Base-by-base conservation (phyloP, 2,329 filamentous ascomycete genomes). In the Pyrenochaeta sp. region DNA sequence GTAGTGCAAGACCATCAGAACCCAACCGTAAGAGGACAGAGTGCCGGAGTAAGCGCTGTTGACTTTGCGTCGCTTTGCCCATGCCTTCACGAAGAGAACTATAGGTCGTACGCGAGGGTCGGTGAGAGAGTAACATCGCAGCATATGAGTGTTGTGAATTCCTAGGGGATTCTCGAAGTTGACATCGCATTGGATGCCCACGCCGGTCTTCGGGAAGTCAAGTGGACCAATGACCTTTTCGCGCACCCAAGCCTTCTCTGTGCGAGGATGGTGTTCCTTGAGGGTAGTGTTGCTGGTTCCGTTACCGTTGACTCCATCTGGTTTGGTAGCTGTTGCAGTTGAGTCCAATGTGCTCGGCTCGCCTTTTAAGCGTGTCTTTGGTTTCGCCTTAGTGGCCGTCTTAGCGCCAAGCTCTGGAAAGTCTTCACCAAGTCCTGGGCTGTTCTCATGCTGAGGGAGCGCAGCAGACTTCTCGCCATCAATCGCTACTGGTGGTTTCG, bases 1-100 rank as follows among this genome's bases (percentile, higher is more conserved):
- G 72, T 94, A 97, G 77, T 97, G 93, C 15, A 97, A 81, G 4
- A 96, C 88, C 93, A 97, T 96, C 39, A 97, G 80, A 5, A 95
- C 92, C 77, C 94, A 97, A 49, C 93, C 93, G 70, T 97, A 97
- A 65, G 91, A 94, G 51, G 91, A 93, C 19, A 97, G 81, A 0
- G 92, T 96, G 42, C 93, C 93, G 37, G 89, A 89, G 72, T 96
- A 96, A 1, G 91, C 88, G 42, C 89, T 91, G 77, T 97, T 97
- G 79, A 97, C 93, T 62, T 88, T 90, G 46, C 93, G 88, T 28
- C 84, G 83, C 76, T 95, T 96, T 27, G 92, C 92, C 93, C 93
- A 97, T 62, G 92, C 86, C 77, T 97, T 97, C 72, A 97, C 83
- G 72, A 97, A 96, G 8, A 96, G 80, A 0, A 96, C 88, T 80